Conservation (phyloP, 257 asterid species). For the Eucommia ulmoides region DNA sequence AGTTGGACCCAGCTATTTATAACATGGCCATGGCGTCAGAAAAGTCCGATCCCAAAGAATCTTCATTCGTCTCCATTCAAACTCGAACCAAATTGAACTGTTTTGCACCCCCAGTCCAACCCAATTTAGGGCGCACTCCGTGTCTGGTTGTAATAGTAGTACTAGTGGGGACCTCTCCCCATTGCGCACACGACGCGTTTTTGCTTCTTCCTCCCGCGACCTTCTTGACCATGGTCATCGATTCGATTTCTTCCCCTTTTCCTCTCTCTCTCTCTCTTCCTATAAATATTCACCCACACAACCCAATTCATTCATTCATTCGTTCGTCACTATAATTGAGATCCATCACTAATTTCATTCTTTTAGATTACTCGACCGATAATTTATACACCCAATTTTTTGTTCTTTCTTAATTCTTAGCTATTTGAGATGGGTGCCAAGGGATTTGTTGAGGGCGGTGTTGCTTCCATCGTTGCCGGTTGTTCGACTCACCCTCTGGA, state of each 20-base stretch:
- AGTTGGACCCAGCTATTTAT: too few species aligned
- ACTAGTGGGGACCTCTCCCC: too few species aligned
- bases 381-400: background rate
- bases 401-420: background rate
- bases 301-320: background rate
- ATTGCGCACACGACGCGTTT: too few species aligned
- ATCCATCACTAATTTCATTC: background rate
- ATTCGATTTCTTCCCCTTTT: background rate
- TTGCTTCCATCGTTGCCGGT: conserved; percentile 58
- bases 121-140: too few species aligned
- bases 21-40: too few species aligned
- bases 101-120: too few species aligned
- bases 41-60: too few species aligned
- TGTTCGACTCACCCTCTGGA: conserved; percentile 54
- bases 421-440: conserved; percentile 24
- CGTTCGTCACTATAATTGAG: background rate
- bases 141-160: too few species aligned
- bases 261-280: background rate
- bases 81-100: too few species aligned
- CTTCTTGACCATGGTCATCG: too few species aligned
- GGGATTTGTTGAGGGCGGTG: conserved; percentile 52
- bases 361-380: background rate
- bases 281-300: background rate
- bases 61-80: too few species aligned
- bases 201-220: too few species aligned